Conservation (phyloP, 129 eudicot genomes). For the Flaveria brownii region DNA sequence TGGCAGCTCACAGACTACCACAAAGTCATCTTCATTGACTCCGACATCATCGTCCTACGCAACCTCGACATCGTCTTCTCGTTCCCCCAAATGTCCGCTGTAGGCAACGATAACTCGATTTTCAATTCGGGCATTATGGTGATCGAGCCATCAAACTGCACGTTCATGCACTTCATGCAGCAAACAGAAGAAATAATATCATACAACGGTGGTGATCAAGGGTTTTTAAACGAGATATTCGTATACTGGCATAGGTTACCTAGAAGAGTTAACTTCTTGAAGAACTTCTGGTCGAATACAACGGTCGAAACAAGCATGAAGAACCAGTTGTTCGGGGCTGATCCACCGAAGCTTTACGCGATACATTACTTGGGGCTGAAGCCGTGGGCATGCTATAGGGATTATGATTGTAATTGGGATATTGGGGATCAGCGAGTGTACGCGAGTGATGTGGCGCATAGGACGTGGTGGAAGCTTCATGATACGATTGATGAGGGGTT, state of each 20-base stretch:
- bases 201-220: constrained; percentile 96
- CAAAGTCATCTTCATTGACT: constrained; percentile 77
- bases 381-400: constrained; percentile 90
- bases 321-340: constrained; percentile 80
- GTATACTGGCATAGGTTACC: constrained; percentile 93
- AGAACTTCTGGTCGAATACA: constrained; percentile 78
- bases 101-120: constrained; percentile 70
- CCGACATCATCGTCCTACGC: constrained; percentile 75
- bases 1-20: constrained; percentile 89
- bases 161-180: constrained; percentile 59
- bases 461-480: constrained; percentile 80
- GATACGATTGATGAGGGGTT: constrained; percentile 66
- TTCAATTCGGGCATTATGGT: constrained; percentile 96
- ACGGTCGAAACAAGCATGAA: constrained; percentile 56
- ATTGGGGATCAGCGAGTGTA: constrained; percentile 59
- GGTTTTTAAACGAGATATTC: constrained; percentile 77
- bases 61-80: constrained; percentile 71
- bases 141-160: constrained; percentile 84
- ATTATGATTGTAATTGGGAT: constrained; percentile 92
- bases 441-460: constrained; percentile 82
- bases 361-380: constrained; percentile 86
- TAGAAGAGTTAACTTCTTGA: constrained; percentile 74
- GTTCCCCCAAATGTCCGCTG: constrained; percentile 84
- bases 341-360: constrained; percentile 73
- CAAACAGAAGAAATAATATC: constrained; percentile 50